A percentile compares a stretch with the other conserved stretches of the same genome.
phyloP scores from a whole-genome alignment of 306 rosid species.

The Ormosia semicastrata region DNA sequence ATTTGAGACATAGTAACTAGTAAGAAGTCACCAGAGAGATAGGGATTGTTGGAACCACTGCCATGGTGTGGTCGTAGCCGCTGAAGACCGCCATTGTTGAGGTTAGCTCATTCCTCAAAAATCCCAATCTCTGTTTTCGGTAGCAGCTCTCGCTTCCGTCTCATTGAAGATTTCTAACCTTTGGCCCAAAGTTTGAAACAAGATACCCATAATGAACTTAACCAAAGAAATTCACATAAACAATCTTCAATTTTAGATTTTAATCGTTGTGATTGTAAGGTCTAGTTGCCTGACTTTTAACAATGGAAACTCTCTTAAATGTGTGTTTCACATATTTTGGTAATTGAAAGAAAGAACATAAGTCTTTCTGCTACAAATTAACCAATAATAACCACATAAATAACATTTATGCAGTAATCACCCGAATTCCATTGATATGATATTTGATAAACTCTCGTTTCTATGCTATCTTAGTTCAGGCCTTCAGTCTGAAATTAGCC shows the following conservation, averaged over 20 bases:
- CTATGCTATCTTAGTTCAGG: background rate
- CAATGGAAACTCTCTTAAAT: background rate
- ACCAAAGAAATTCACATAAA: too few relatives aligned
- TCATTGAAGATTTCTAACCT: too few relatives aligned
- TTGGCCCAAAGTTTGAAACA: too few relatives aligned
- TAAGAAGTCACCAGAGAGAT: too few relatives aligned
- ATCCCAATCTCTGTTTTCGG: too few relatives aligned
- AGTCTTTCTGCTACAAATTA: background rate
- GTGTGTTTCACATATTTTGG: background rate
- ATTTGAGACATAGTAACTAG: too few relatives aligned
- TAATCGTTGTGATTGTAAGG: background rate
- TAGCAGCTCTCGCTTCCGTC: too few relatives aligned
- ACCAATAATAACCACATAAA: background rate
- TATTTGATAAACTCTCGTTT: background rate
- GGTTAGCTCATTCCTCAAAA: too few relatives aligned
- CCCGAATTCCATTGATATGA: background rate
- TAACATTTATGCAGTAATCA: background rate
- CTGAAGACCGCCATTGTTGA: too few relatives aligned
- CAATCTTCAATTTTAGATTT: background rate
- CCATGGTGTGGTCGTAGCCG: too few relatives aligned
- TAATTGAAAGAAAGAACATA: background rate
- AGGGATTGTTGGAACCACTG: too few relatives aligned
- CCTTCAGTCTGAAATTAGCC: background rate
- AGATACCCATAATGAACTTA: too few relatives aligned
- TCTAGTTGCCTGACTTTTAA: background rate